Conservation (phyloP, 2,329 filamentous ascomycete species). For the Diplodia seriata region DNA sequence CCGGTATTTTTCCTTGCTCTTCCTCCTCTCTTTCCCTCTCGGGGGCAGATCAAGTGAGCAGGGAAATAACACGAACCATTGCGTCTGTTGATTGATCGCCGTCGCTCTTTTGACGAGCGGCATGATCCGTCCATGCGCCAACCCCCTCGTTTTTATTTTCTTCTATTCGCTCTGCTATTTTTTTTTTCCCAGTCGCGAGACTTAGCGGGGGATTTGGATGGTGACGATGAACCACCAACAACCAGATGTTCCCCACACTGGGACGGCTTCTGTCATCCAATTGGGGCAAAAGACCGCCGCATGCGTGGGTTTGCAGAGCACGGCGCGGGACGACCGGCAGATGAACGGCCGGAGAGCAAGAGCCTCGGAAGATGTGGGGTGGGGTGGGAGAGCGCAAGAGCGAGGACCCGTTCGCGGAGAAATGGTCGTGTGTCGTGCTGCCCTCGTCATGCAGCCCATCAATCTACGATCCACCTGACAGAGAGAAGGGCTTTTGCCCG, state of each 20-base stretch:
- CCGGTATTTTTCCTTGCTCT: not conserved
- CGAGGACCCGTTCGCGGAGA: not conserved
- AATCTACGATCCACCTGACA: not conserved
- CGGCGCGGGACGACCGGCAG: constrained; percentile 1
- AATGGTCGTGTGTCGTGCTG: not conserved
- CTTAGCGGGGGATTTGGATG: not conserved
- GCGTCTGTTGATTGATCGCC: not conserved
- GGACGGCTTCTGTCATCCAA: not conserved
- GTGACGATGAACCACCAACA: not conserved
- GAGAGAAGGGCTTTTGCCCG: not conserved
- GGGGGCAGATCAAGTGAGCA: not conserved
- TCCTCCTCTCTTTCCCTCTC: not conserved
- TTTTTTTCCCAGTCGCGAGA: not conserved
- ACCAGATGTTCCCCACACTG: not conserved
- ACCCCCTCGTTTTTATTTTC: not conserved
- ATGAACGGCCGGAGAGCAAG: not conserved
- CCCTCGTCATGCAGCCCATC: not conserved
- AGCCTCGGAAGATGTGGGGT: constrained; percentile 1
- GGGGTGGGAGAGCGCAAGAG: not conserved
- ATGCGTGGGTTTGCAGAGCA: not conserved
- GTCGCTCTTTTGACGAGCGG: not conserved
- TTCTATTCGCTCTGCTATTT: not conserved
- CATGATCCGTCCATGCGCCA: not conserved
- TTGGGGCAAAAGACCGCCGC: not conserved
- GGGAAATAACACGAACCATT: not conserved